Base-by-base conservation (phyloP, 306 rosid species). In the Canavalia gladiata region DNA sequence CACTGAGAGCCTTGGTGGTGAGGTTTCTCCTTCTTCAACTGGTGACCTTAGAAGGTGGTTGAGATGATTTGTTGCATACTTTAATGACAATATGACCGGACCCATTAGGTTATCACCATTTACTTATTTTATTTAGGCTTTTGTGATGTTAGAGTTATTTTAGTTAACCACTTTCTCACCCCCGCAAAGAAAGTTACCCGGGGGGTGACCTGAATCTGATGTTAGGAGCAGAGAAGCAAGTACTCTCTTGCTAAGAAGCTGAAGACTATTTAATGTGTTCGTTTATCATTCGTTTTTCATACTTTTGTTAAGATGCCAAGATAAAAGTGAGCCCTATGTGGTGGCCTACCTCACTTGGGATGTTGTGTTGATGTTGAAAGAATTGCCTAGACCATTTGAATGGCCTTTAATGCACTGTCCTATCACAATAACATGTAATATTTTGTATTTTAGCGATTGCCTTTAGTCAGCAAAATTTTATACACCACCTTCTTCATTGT, bases 11-110 rank as follows among this genome's bases (percentile, higher is more conserved):
- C 59, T 90, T 68, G 97, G 98, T 13, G 96, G 94, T 50, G 97
- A 93, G 93, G 77, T 89, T 54, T 95, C 99, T 62, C 99, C 99
- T 11, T 91, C 97, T 58, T 93, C 97, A 71, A 90, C 99, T 7
- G 77, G 89, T 60, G 98, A 95, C 50, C 91, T 91, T 12, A 89
- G 98, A 75, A 89, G 97, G 82, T 95, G 97, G 97, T 64, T 91
- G 80, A 91, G 97, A 81, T 95, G 90, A 91, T 87, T 77, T 49
- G 74, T 85, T 66, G 68, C 74, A 41, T 65, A 84, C 64, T 60
- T 57, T 50, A 58, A 52, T 81, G 58, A 72, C 49, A 7, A 9
- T n/a, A 71, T 72, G 56, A 76, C 49, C 2, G 31, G 70, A 39
- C 81, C 73, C 34, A 8, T 28, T 65, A 67, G 78, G 41, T 39